These are phyloP conservation scores for Colletotrichum tabaci DNA, from an alignment of 2,329 filamentous ascomycete genomes.

Conservation along the genomic window DNA sequence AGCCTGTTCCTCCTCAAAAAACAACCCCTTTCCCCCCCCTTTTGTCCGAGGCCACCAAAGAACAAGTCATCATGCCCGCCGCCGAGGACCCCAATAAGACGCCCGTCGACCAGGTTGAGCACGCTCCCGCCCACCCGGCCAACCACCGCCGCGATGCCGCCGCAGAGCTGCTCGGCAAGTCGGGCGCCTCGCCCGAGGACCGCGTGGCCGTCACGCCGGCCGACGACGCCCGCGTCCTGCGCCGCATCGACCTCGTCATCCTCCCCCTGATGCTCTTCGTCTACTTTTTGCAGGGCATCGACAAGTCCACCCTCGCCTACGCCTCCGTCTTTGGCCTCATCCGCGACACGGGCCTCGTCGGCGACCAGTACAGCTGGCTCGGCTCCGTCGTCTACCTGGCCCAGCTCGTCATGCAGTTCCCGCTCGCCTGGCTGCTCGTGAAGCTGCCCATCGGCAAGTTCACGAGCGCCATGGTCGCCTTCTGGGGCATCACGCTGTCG, in stretches of 20 bases:
- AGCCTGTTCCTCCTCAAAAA: not conserved
- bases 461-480: conserved; percentile 64
- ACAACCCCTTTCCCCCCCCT: not conserved
- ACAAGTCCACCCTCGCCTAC: conserved; percentile 55
- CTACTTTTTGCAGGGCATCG: conserved; percentile 71
- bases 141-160: conserved; percentile 57
- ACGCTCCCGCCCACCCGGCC: conserved; percentile 11
- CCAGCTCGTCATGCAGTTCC: conserved; percentile 70
- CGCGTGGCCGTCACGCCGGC: conserved; percentile 51
- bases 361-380: conserved; percentile 73
- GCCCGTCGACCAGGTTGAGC: conserved; percentile 36
- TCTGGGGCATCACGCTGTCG: conserved; percentile 66
- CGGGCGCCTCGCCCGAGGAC: conserved; percentile 44
- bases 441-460: conserved; percentile 70
- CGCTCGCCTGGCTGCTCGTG: conserved; percentile 67
- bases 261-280: conserved; percentile 67
- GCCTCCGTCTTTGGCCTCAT: conserved; percentile 76
- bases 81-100: conserved; percentile 23
- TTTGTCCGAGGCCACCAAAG: not conserved
- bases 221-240: conserved; percentile 54
- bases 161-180: conserved; percentile 60
- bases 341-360: conserved; percentile 69
- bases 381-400: conserved; percentile 74
- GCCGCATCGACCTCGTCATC: conserved; percentile 58
- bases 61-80: conserved; percentile 24